Base-by-base conservation (phyloP, 169 alveolate genomes). In the Neospora caninum region DNA sequence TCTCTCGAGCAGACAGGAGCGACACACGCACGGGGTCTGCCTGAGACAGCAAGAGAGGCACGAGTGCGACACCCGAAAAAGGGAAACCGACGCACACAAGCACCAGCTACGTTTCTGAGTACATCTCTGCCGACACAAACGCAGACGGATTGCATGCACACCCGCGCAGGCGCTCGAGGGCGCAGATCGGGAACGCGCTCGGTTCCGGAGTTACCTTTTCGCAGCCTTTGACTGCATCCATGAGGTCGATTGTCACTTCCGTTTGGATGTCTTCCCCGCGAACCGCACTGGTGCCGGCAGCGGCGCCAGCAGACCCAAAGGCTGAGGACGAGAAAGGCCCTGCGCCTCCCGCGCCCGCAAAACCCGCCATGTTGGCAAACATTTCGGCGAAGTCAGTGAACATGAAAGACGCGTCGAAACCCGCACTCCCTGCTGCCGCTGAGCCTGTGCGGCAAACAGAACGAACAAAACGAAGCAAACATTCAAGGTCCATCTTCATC, bases 201-300 rank as follows among this genome's bases (percentile, higher is more conserved):
- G 45, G 73, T 64, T 27, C 34, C 64, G 18, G 27, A 53, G 94
- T 41, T 36, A 93, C 97, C 97, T 96, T 96, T 34, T 96, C 95
- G 88, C 98, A 96, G 1, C 99, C 99, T 91, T 96, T 96, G 42
- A 97, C 96, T n/a, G 98, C 98, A 36, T 97, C 99, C 98, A 97
- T 97, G 94, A 97, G 96, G 73, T 97, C 96, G 42, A 97, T n/a
- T 41, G 49, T n/a, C 36, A 41, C 86, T 25, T 38, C 45, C 20
- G 93, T 34, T n/a, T 36, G 49, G 16, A 45, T 38, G 38, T 69
- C 82, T 38, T 36, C 58, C 1, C 93, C 93, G 10, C 70, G 58
- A n/a, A 38, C 88, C 31, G 86, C 39, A 25, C 67, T 10, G 41
- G 83, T n/a, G 91, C 96, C 95, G 13, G 96, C 96, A 31, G 95